Evolutionary conservation across 805 yeast species (phyloP).

Genomic region (Komagataella populi): DNA sequence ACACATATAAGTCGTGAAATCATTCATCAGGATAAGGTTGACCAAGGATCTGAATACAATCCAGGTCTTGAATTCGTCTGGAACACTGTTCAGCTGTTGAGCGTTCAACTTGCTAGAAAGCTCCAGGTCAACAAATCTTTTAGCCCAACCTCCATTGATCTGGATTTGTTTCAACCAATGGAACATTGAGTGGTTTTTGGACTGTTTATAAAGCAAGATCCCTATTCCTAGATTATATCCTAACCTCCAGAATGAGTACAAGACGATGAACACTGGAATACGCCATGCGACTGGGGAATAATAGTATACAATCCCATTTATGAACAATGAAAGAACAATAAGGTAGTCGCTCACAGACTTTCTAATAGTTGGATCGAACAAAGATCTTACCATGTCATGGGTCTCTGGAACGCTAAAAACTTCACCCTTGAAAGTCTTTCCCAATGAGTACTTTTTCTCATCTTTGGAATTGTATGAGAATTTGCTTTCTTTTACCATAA

Average conservation of each 20-base stretch:
- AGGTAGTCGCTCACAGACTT: constrained; percentile 55
- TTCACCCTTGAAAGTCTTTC: constrained; percentile 30
- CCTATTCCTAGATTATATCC: constrained; percentile 78
- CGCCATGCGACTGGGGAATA: constrained; percentile 11
- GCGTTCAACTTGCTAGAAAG: constrained; percentile 9
- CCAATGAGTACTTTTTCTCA: constrained; percentile 13
- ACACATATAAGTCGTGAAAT: constrained; percentile 62
- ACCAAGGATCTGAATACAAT: constrained; percentile 65
- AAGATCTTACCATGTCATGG: constrained; percentile 71
- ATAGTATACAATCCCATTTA: constrained; percentile 20
- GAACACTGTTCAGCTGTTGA: constrained; percentile 20
- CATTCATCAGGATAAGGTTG: constrained; percentile 75
- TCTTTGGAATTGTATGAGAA: constrained; percentile 6
- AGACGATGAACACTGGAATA: constrained; percentile 28
- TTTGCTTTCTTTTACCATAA: background rate
- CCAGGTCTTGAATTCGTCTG: constrained; percentile 78
- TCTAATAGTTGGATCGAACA: constrained; percentile 62
- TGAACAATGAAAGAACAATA: constrained; percentile 32
- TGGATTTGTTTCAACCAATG: constrained; percentile 14
- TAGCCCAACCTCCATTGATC: constrained; percentile 12
- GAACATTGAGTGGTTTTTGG: constrained; percentile 43
- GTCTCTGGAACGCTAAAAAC: constrained; percentile 46
- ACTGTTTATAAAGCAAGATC: constrained; percentile 47
- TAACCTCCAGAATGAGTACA: constrained; percentile 64
- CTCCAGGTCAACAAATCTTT: constrained; percentile 32